Conservation (phyloP, 345 rosid species). For the Arabis hirsuta region DNA sequence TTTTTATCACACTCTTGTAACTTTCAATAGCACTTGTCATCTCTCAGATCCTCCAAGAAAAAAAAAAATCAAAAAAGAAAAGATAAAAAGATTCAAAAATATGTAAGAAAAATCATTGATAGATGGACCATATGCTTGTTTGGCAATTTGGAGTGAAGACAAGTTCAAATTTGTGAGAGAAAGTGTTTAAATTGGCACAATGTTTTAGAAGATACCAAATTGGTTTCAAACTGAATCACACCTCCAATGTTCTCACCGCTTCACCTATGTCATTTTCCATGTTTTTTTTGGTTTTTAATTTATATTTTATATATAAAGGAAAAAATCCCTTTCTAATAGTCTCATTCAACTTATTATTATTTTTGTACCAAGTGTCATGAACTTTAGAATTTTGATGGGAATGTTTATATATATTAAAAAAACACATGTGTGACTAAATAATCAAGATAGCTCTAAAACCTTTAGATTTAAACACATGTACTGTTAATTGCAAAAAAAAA, state of each 20-base stretch:
- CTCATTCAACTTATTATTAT: conserved; percentile 12
- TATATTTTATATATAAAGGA: neutral
- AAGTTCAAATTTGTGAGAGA: conserved; percentile 31
- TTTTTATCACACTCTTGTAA: conserved; percentile 27
- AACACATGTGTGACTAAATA: neutral
- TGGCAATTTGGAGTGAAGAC: conserved; percentile 35
- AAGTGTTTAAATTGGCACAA: conserved; percentile 3
- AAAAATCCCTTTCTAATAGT: neutral
- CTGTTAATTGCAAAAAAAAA: neutral
- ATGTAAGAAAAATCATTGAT: conserved; percentile 6
- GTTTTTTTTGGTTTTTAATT: neutral
- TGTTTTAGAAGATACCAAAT: conserved; percentile 32
- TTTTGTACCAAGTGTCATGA: conserved; percentile 6
- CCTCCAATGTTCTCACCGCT: conserved; percentile 31
- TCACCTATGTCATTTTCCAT: conserved; percentile 35
- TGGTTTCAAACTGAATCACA: conserved; percentile 24
- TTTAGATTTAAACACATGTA: neutral
- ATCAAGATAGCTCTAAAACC: neutral
- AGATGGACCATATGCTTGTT: conserved; percentile 33
- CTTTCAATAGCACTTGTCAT: conserved; percentile 39
- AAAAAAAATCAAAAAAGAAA: neutral
- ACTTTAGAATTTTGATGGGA: conserved; percentile 11
- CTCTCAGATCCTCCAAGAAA: conserved; percentile 19
- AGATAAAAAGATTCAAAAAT: no score
- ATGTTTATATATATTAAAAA: neutral